Conservation (phyloP, 305 asterid genomes). For the Fraxinus platypoda region DNA sequence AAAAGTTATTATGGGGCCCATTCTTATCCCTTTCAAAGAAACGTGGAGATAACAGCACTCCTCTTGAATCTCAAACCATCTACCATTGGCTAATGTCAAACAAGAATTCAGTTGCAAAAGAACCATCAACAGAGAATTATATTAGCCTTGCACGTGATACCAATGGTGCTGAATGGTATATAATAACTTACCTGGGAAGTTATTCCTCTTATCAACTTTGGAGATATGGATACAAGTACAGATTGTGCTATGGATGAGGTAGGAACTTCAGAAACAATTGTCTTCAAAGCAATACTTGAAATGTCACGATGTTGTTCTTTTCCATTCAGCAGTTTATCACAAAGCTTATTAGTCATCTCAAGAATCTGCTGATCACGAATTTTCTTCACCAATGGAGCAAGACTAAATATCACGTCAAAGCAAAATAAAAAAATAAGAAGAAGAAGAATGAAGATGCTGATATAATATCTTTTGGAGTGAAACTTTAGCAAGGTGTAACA, state of each 20-base stretch:
- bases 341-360: constrained; percentile 86
- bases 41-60: background rate
- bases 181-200: constrained; percentile 38
- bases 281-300: constrained; percentile 97
- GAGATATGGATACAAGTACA: constrained; percentile 72
- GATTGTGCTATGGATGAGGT: constrained; percentile 63
- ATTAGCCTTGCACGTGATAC: background rate
- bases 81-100: background rate
- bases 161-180: constrained; percentile 3
- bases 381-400: constrained; percentile 96
- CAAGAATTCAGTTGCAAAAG: background rate
- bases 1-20: background rate
- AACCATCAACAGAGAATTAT: background rate
- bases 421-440: constrained; percentile 14
- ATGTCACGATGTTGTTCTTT: constrained; percentile 94
- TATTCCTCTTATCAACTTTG: constrained; percentile 85
- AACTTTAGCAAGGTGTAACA: constrained; percentile 19
- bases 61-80: constrained; percentile 9
- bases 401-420: constrained; percentile 46
- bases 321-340: constrained; percentile 91
- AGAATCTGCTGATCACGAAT: constrained; percentile 76
- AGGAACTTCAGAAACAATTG: constrained; percentile 97
- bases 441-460: constrained; percentile 15
- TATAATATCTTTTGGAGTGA: background rate
- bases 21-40: background rate